Evolutionary conservation across 2,329 filamentous ascomycete genomes (phyloP).

Genomic region (Beauveria sp.): DNA sequence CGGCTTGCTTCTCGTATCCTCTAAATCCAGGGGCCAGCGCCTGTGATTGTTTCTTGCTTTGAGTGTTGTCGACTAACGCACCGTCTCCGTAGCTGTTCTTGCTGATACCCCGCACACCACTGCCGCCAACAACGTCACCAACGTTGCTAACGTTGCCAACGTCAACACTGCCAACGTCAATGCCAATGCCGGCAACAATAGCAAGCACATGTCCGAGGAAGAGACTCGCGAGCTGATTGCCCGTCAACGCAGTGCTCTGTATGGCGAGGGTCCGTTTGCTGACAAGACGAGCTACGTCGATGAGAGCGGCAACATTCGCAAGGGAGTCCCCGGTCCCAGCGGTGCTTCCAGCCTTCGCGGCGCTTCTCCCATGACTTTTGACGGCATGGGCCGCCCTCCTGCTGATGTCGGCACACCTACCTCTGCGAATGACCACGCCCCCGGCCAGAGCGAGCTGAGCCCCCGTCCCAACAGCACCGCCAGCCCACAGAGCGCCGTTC

Average conservation of each 20-base stretch:
- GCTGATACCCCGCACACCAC: slow-evolving; percentile 31
- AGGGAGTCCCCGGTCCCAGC: slow-evolving; percentile 58
- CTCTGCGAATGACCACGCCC: slow-evolving; percentile 32
- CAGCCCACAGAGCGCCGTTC: slow-evolving; percentile 65
- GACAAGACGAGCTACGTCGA: slow-evolving; percentile 60
- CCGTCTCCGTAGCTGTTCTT: slow-evolving; percentile 41
- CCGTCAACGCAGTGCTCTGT: slow-evolving; percentile 89
- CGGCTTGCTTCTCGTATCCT: slow-evolving; percentile 9
- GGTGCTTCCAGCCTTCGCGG: slow-evolving; percentile 61
- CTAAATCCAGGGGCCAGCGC: not conserved
- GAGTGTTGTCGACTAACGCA: slow-evolving; percentile 28
- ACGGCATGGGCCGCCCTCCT: slow-evolving; percentile 42
- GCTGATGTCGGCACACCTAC: slow-evolving; percentile 31
- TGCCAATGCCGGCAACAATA: slow-evolving; percentile 25
- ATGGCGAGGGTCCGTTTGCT: slow-evolving; percentile 68
- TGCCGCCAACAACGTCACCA: slow-evolving; percentile 14
- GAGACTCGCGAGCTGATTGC: slow-evolving; percentile 93
- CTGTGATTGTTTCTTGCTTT: slow-evolving; percentile 13
- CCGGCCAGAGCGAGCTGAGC: slow-evolving; percentile 43
- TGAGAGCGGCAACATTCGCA: slow-evolving; percentile 55
- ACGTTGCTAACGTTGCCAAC: not conserved
- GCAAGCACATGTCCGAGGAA: slow-evolving; percentile 90
- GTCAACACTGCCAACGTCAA: slow-evolving; percentile 3
- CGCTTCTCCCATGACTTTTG: slow-evolving; percentile 73
- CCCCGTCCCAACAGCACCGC: slow-evolving; percentile 77